Evolutionary conservation across 495 filamentous ascomycete genomes (phyloP), one percentile per base, ranked within the genome.

Genomic region (Talaromyces nanjingensis): DNA sequence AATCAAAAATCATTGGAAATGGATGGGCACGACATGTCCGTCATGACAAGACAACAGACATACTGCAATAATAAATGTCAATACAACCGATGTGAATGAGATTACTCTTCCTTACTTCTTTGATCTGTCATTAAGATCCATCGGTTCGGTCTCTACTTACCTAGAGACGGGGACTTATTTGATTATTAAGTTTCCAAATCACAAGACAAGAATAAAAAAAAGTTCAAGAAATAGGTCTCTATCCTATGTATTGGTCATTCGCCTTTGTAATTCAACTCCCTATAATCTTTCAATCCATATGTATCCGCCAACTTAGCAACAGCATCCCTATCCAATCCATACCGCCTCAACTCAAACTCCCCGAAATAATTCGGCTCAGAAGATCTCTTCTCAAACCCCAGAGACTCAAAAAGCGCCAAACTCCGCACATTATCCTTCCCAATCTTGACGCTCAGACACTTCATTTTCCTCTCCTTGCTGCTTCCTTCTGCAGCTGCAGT

Each of bases 281-380:
- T 67, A 74, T 80, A 84, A 6, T 66, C 74, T 18, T 65, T 66
- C 58, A 83, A 64, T 18, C 70, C 75, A 68, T 71, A 75, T 20
- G 14, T 11, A 33, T 37, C 47, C n/a, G 47, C 47, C 24, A 53
- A 37, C 56, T 16, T 64, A 49, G 59, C 66, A 57, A 77, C 66
- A 12, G 39, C 61, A 25, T 53, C 67, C 16, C 65, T 24, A 52
- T 65, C 65, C 69, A 82, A 69, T 25, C 73, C 72, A 63, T 37
- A 64, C 67, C 75, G 72, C 52, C 81, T 68, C 67, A 88, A 68
- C 70, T 88, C 86, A 62, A 83, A 75, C 69, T 90, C 87, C 16
- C 85, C 85, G 77, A 90, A 90, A 76, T 87, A 89, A 70, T 84
- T 89, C 58, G 81, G 73, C 55, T 76, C 69, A 29, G 74, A 74